Conservation (phyloP, 495 filamentous ascomycete genomes). For the Jackrogersella minutella region DNA sequence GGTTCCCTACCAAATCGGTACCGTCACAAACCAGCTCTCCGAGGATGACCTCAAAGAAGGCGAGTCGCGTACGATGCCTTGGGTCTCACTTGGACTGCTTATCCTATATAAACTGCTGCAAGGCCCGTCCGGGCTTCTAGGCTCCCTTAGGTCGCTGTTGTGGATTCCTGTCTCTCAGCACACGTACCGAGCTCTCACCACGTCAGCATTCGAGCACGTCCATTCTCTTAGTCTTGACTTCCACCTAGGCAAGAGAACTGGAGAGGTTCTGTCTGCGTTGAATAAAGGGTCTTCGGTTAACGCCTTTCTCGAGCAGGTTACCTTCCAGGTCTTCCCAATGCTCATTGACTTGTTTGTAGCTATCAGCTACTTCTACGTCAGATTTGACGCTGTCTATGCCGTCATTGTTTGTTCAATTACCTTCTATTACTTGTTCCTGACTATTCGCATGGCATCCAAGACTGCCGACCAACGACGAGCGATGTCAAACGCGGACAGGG, state of each 20-base stretch:
- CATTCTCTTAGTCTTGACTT: slow-evolving; percentile 95
- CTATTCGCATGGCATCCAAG: slow-evolving; percentile 94
- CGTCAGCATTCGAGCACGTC: slow-evolving; percentile 95
- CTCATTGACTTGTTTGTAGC: slow-evolving; percentile 88
- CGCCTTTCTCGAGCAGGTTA: slow-evolving; percentile 93
- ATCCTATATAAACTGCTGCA: slow-evolving; percentile 86
- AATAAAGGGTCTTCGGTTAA: slow-evolving; percentile 98
- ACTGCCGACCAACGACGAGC: slow-evolving; percentile 86
- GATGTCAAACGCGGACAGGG: slow-evolving; percentile 92
- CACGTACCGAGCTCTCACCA: slow-evolving; percentile 92
- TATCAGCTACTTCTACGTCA: slow-evolving; percentile 81
- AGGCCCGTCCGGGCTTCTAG: slow-evolving; percentile 84
- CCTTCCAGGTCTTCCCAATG: slow-evolving; percentile 96
- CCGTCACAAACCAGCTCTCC: slow-evolving; percentile 72
- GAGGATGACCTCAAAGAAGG: slow-evolving; percentile 41
- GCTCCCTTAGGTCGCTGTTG: slow-evolving; percentile 78
- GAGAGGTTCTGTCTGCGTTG: slow-evolving; percentile 91
- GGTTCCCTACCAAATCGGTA: slow-evolving; percentile 78
- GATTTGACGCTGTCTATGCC: slow-evolving; percentile 90
- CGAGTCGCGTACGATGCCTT: slow-evolving; percentile 41
- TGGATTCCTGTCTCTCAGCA: slow-evolving; percentile 98
- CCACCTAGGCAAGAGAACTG: slow-evolving; percentile 94
- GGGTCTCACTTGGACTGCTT: slow-evolving; percentile 71
- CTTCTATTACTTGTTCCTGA: slow-evolving; percentile 96
- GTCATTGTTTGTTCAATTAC: slow-evolving; percentile 88